Evolutionary conservation across 2,329 filamentous ascomycete genomes (phyloP).

Genomic region (Sclerotiophoma versabilis): DNA sequence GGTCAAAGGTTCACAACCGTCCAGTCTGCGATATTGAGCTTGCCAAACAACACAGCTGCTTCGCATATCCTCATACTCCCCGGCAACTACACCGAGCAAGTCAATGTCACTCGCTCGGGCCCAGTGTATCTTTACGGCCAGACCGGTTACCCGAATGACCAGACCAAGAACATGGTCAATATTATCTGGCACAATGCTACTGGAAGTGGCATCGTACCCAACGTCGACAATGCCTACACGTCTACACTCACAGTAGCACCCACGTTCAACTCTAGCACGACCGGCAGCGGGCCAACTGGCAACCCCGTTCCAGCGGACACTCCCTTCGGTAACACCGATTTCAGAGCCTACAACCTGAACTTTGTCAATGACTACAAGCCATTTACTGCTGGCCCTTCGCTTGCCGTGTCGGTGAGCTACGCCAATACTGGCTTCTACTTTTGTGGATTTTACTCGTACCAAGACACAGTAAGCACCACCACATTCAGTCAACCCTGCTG

Average conservation of each 20-base stretch:
- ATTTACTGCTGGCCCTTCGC: slow-evolving; percentile 62
- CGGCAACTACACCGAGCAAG: slow-evolving; percentile 68
- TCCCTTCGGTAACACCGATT: slow-evolving; percentile 68
- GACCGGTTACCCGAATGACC: slow-evolving; percentile 57
- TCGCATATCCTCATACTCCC: slow-evolving; percentile 66
- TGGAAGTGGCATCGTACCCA: slow-evolving; percentile 50
- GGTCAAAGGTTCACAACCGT: slow-evolving; percentile 46
- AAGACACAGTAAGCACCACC: slow-evolving; percentile 64
- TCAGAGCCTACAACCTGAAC: slow-evolving; percentile 72
- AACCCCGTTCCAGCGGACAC: slow-evolving; percentile 66
- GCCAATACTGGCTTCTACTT: slow-evolving; percentile 73
- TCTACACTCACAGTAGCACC: slow-evolving; percentile 69
- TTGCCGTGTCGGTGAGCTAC: slow-evolving; percentile 67
- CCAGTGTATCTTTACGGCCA: slow-evolving; percentile 69
- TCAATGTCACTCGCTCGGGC: slow-evolving; percentile 69
- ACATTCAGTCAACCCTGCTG: too few relatives aligned
- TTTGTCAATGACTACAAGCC: slow-evolving; percentile 67
- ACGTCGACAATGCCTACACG: slow-evolving; percentile 68
- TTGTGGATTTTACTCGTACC: slow-evolving; percentile 71
- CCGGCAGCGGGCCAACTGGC: slow-evolving; percentile 68
- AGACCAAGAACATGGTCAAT: slow-evolving; percentile 60
- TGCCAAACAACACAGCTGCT: slow-evolving; percentile 55
- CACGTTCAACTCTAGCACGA: slow-evolving; percentile 67
- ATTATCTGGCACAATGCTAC: slow-evolving; percentile 67
- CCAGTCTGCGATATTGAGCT: slow-evolving; percentile 57